Evolutionary conservation across 2,329 filamentous ascomycete species (phyloP).

Genomic region (Penicillium sp.): DNA sequence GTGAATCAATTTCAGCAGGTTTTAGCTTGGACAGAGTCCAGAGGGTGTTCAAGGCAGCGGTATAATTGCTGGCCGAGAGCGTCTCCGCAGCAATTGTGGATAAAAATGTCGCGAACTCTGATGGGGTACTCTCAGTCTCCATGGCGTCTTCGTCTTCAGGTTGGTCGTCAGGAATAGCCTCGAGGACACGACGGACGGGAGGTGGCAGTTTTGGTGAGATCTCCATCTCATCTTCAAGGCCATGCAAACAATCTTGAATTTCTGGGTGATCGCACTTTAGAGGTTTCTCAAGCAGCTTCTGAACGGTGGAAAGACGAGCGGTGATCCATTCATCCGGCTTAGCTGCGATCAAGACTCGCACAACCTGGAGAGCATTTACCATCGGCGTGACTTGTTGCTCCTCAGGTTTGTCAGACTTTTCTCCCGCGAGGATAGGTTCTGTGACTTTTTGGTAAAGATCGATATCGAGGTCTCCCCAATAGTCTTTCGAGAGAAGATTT

Average conservation of each 20-base stretch:
- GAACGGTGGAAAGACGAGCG: constrained; percentile 66
- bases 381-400: constrained; percentile 81
- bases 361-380: constrained; percentile 87
- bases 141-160: constrained; percentile 78
- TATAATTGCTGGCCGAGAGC: constrained; percentile 71
- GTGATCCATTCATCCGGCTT: constrained; percentile 89
- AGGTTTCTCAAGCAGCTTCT: constrained; percentile 85
- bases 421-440: constrained; percentile 74
- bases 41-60: constrained; percentile 84
- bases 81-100: constrained; percentile 83
- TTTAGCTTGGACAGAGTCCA: constrained; percentile 86
- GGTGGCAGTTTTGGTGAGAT: constrained; percentile 67
- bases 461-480: constrained; percentile 88
- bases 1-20: constrained; percentile 80
- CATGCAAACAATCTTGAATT: constrained; percentile 86
- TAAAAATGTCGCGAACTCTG: constrained; percentile 79
- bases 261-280: constrained; percentile 84
- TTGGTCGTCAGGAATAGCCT: constrained; percentile 75
- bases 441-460: constrained; percentile 88
- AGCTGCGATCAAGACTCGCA: constrained; percentile 81
- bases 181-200: constrained; percentile 73
- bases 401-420: constrained; percentile 75
- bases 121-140: constrained; percentile 68
- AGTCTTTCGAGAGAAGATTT: constrained; percentile 76
- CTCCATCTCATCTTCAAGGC: constrained; percentile 62